Base-by-base conservation (phyloP, 2,329 filamentous ascomycete species). In the Alternaria panax region DNA sequence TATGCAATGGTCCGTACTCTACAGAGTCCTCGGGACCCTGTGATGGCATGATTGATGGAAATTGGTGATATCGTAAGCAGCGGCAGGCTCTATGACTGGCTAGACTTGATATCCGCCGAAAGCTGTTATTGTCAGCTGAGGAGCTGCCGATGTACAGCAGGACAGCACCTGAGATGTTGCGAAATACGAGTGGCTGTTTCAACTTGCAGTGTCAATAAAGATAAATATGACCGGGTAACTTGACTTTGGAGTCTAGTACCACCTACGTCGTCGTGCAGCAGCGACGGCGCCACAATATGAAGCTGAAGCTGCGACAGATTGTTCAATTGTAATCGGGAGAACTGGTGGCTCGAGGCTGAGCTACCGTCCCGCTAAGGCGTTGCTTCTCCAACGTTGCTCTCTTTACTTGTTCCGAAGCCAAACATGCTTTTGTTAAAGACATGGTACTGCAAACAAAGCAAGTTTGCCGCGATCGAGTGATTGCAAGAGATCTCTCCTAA, bases 291-390 rank as follows among this genome's bases (percentile, higher is more conserved):
- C 62, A 66, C 46, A 41, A 22, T 46, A 54, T 43, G 59, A 66
- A 60, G 43, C 45, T 47, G 59, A 66, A 60, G 43, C 45, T 59
- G 55, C 55, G 36, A 50, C 52, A 48, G 58, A 51, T 50, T 50
- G 61, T 34, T 58, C 47, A 46, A 62, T 58, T 54, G 61, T 56
- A 40, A 45, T 36, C 40, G 57, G 58, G 38, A 61, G 59, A 66
- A 61, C 62, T 50, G 58, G 54, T 62, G 60, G 61, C 60, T 63
- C 66, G 51, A 63, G 56, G 27, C 56, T 50, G 56, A 57, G 57
- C 62, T 59, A 43, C 43, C 30, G 56, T 57, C 51, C 52, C 57
- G 54, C 60, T 50, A 50, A 24, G 12, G 32, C 45, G 57, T 66
- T 65, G 56, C 41, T 65, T 66, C 65, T 62, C 28, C 12, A 22